These are phyloP conservation scores for Penicillium roqueforti DNA, from an alignment of 495 filamentous ascomycete genomes.

Conservation along the genomic window DNA sequence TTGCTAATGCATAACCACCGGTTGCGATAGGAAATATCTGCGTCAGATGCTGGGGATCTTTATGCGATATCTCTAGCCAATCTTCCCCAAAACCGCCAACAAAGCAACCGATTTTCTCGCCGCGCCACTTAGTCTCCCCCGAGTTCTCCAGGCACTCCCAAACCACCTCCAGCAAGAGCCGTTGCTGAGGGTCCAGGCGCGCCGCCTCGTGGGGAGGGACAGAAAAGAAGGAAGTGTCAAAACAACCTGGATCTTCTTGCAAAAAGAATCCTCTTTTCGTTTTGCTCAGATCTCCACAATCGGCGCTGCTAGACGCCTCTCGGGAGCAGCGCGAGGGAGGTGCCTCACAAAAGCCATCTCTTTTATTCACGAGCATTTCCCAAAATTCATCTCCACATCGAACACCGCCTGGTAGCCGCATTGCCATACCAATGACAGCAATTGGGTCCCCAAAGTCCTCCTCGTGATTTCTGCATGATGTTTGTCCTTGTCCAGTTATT, in stretches of 20 bases:
- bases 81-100: constrained; percentile 42
- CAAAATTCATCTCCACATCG: constrained; percentile 30
- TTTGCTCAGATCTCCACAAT: neutral
- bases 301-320: constrained; percentile 24
- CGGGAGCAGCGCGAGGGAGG: constrained; percentile 38
- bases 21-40: constrained; percentile 11
- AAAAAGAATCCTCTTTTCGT: constrained; percentile 38
- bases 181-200: constrained; percentile 55
- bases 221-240: constrained; percentile 36
- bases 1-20: constrained; percentile 30
- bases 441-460: constrained; percentile 19
- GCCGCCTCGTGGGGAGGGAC: constrained; percentile 42
- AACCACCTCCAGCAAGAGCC: constrained; percentile 51
- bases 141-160: constrained; percentile 38
- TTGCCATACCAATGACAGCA: constrained; percentile 45
- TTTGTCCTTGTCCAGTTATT: constrained; percentile 5
- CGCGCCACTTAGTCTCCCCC: constrained; percentile 42
- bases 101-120: constrained; percentile 42
- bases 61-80: constrained; percentile 17
- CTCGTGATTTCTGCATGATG: constrained; percentile 1
- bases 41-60: constrained; percentile 12
- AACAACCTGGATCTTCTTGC: constrained; percentile 28
- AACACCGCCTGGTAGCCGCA: constrained; percentile 44
- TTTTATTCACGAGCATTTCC: constrained; percentile 35
- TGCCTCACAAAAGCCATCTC: constrained; percentile 29